phyloP scores from a whole-genome alignment of 2,329 filamentous ascomycete species.

The Botrytis paeoniae region DNA sequence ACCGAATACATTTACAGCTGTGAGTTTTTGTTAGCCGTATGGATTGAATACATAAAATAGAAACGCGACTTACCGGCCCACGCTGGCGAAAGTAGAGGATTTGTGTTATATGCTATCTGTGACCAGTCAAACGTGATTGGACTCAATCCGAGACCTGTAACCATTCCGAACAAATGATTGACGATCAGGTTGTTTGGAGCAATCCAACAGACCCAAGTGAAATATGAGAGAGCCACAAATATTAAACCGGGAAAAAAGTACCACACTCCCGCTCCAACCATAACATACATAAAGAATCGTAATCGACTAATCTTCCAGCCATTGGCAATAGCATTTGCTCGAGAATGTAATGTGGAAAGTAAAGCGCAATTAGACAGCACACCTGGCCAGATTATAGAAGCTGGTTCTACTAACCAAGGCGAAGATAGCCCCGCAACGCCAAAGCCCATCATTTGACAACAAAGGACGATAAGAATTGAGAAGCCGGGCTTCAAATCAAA shows the following conservation, averaged over 20 bases:
- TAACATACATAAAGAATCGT: conserved; percentile 39
- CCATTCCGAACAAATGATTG: conserved; percentile 69
- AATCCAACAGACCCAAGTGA: conserved; percentile 70
- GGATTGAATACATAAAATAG: background rate
- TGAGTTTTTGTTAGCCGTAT: conserved; percentile 8
- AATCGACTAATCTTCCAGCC: conserved; percentile 54
- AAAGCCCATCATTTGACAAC: conserved; percentile 61
- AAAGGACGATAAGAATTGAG: conserved; percentile 57
- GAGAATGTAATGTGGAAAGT: conserved; percentile 55
- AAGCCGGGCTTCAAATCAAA: conserved; percentile 57
- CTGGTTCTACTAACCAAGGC: conserved; percentile 54
- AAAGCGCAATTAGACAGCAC: conserved; percentile 26
- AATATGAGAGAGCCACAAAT: conserved; percentile 65
- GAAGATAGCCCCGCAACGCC: conserved; percentile 58
- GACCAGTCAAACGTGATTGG: conserved; percentile 71
- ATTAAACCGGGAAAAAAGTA: conserved; percentile 59
- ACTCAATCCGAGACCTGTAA: conserved; percentile 39
- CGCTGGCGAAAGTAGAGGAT: conserved; percentile 56
- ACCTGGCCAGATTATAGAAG: conserved; percentile 28
- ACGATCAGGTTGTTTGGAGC: conserved; percentile 63
- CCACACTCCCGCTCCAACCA: conserved; percentile 45
- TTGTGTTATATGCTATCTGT: conserved; percentile 48
- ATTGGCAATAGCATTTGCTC: conserved; percentile 49
- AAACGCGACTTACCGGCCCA: conserved; percentile 42
- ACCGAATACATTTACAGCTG: conserved; percentile 68